Conservation (phyloP, 2,329 filamentous ascomycete species). For the Macrophomina phaseolina region DNA sequence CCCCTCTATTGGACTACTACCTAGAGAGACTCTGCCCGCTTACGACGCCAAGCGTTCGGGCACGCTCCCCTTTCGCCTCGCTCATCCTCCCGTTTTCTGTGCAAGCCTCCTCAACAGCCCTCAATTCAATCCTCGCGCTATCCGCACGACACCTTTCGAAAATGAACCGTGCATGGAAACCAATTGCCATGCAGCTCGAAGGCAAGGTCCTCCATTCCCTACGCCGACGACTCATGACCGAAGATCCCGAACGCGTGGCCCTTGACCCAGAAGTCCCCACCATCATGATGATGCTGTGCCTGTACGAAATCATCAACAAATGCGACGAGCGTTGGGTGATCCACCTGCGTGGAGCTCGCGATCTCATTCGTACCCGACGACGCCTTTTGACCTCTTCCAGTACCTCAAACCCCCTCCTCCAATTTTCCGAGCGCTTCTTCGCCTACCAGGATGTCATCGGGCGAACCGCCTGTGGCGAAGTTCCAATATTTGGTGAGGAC, state of each 20-base stretch:
- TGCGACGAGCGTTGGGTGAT: constrained; percentile 55
- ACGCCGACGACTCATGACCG: constrained; percentile 39
- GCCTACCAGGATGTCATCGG: constrained; percentile 60
- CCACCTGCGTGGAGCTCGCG: constrained; percentile 55
- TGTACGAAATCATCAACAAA: constrained; percentile 50
- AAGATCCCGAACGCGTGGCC: constrained; percentile 33
- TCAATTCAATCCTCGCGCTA: constrained; percentile 47
- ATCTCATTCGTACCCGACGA: constrained; percentile 51
- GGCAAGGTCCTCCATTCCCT: constrained; percentile 46
- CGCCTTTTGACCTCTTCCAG: constrained; percentile 28
- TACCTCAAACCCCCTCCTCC: constrained; percentile 35
- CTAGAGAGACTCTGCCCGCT: constrained; percentile 48
- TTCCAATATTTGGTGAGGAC: constrained; percentile 54
- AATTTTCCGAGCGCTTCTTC: constrained; percentile 54
- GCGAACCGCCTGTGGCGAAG: constrained; percentile 56
- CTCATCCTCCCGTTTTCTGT: constrained; percentile 48
- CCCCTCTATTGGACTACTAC: constrained; percentile 48
- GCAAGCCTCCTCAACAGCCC: constrained; percentile 45
- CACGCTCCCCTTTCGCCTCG: constrained; percentile 47
- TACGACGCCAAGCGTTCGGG: constrained; percentile 44
- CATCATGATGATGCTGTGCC: constrained; percentile 55
- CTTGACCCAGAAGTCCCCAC: constrained; percentile 44
- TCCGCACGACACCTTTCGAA: constrained; percentile 48
- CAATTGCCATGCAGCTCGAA: constrained; percentile 46
- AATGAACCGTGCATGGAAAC: constrained; percentile 37